Conservation (phyloP, 306 rosid species). For the Trifolium fragiferum region DNA sequence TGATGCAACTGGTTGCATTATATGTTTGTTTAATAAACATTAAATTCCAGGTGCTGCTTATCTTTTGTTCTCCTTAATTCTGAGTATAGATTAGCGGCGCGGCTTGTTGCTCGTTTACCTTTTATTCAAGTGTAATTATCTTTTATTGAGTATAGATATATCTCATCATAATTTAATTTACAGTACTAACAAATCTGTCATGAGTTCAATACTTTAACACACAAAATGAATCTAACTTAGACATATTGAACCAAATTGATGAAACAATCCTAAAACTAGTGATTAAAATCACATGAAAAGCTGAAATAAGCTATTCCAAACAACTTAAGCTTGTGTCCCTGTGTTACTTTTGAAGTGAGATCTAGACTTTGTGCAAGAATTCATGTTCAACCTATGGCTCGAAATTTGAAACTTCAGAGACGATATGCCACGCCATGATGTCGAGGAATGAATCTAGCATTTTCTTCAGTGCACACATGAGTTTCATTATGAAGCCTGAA, state of each 20-base stretch:
- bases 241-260: constrained; percentile 12
- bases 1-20: constrained; percentile 28
- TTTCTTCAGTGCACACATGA: constrained; percentile 84
- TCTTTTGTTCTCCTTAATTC: not conserved
- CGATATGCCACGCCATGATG: constrained; percentile 74
- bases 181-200: too few species aligned
- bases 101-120: too few species aligned
- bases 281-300: not conserved
- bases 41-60: constrained; percentile 3
- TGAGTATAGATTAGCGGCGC: constrained; percentile 19
- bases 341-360: not conserved
- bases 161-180: not conserved
- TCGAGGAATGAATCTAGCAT: constrained; percentile 88
- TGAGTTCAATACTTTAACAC: not conserved
- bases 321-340: not conserved
- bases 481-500: constrained; percentile 80
- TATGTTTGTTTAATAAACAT: constrained; percentile 9
- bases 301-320: not conserved
- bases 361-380: not conserved
- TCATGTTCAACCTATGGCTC: not conserved
- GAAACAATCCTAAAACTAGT: constrained; percentile 16
- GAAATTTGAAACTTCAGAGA: not conserved
- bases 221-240: not conserved
- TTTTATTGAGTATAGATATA: too few species aligned
- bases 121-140: too few species aligned